Percentiles rank a stretch among this genome's conserved stretches.
These are phyloP conservation scores for Medicago ruthenica DNA, from an alignment of 306 rosid species.

Conservation along the genomic window DNA sequence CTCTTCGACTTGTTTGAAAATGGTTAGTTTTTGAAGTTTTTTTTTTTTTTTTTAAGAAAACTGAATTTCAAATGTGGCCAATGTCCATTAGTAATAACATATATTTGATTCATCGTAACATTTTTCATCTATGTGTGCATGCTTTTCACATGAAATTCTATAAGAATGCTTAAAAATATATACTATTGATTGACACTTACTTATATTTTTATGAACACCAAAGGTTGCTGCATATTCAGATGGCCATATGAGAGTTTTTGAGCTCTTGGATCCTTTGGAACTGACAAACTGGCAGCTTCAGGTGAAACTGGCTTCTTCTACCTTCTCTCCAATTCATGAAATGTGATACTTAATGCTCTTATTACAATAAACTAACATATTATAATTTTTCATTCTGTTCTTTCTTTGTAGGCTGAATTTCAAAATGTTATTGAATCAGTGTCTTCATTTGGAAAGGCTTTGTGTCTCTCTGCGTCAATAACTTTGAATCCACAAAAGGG, in stretches of 20 bases:
- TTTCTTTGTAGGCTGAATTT: slow-evolving; percentile 80
- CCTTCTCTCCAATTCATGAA: slow-evolving; percentile 9
- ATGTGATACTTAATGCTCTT: slow-evolving; percentile 21
- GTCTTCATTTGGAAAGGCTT: slow-evolving; percentile 69
- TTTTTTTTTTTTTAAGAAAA: not conserved
- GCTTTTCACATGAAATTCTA: not conserved
- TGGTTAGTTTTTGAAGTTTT: slow-evolving; percentile 58
- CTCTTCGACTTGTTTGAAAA: slow-evolving; percentile 65
- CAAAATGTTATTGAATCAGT: slow-evolving; percentile 86
- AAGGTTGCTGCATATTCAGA: slow-evolving; percentile 85
- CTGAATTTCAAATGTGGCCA: not conserved
- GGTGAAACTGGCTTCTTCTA: slow-evolving; percentile 54
- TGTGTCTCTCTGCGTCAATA: slow-evolving; percentile 79
- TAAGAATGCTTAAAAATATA: not conserved
- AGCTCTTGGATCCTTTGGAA: slow-evolving; percentile 82
- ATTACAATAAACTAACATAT: not conserved
- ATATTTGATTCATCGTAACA: not conserved
- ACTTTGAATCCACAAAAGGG: slow-evolving; percentile 79
- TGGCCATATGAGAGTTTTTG: slow-evolving; percentile 72
- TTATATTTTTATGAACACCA: slow-evolving; percentile 32
- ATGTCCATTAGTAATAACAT: not conserved
- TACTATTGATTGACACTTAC: slow-evolving; percentile 8
- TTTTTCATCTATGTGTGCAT: slow-evolving; percentile 2
- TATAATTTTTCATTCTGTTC: not conserved
- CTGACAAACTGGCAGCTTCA: slow-evolving; percentile 90